Evolutionary conservation across 139 green algal genomes (phyloP).

Genomic region (Haematococcus sp.): DNA sequence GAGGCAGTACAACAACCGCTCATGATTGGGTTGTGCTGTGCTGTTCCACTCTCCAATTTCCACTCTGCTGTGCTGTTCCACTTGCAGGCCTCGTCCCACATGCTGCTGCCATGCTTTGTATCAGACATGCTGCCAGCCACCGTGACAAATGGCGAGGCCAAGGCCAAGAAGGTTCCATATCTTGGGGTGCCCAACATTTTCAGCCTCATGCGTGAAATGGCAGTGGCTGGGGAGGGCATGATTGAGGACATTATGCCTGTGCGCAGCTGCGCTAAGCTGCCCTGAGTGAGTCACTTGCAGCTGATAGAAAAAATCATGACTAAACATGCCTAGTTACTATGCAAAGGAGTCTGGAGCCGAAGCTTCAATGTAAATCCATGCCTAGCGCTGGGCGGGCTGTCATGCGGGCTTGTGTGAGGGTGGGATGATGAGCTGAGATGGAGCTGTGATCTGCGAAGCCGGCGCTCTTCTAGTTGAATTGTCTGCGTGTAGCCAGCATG

Average conservation of each 20-base stretch:
- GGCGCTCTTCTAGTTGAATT: too few relatives aligned
- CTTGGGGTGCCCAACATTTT: constrained; percentile 16
- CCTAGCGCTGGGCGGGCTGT: too few relatives aligned
- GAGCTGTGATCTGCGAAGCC: too few relatives aligned
- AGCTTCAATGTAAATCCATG: too few relatives aligned
- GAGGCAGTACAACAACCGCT: neutral
- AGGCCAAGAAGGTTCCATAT: too few relatives aligned
- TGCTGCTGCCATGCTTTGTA: neutral
- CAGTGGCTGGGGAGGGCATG: constrained; percentile 8
- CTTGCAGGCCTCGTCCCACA: constrained; percentile 1
- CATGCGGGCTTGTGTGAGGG: too few relatives aligned
- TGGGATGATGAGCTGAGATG: too few relatives aligned
- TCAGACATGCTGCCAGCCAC: neutral
- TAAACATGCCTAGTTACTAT: too few relatives aligned
- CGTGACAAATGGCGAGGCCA: neutral
- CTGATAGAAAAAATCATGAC: too few relatives aligned
- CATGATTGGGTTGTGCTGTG: neutral
- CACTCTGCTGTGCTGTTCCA: neutral
- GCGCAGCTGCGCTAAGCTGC: constrained; percentile 1
- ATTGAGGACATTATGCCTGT: constrained; percentile 8
- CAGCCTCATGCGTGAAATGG: constrained; percentile 1
- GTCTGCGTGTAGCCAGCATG: too few relatives aligned
- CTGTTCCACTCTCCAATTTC: neutral
- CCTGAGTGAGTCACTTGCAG: too few relatives aligned
- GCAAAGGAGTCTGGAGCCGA: too few relatives aligned